Evolutionary conservation across 495 filamentous ascomycete genomes (phyloP), one percentile per base, ranked within the genome.

Genomic region (Tuber aestivum): DNA sequence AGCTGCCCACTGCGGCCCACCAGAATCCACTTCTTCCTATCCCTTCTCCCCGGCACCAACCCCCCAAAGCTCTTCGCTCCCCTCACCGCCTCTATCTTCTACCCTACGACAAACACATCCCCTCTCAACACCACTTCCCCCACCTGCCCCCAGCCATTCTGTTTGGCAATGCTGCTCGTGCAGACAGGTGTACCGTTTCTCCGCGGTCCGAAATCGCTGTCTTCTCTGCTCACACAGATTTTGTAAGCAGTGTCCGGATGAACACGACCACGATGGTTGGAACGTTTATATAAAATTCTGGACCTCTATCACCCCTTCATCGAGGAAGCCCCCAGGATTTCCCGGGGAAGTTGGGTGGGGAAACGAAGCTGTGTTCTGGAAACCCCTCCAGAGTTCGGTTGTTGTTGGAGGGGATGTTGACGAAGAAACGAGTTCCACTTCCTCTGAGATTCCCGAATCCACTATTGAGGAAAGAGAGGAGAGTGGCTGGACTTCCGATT

Each of bases 151-250:
- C 9, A 10, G 72, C 27, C 81, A 81, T 20, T 83, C 75, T 75
- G 69, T 81, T 56, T 83, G 81, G 81, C 74, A 71, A 40, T 83
- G 81, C 72, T 78, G 80, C 70, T 72, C 56, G 41, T 83, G 81
- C 61, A 73, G 50, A 14, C 70, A 40, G 20, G 72, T 65, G 45
- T 80, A 78, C 70, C 78, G 78, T 72, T 83, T 83, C 74, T 76
- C 72, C 10, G 80, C 81, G n/a, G 76, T 69, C 12, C 74, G 73
- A 27, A 80, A 82, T 70, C 74, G 81, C 41, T 83, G 81, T 50
- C 81, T 83, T 8, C 68, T 50, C 61, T 83, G 81, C 81, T 81
- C 78, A 8, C 81, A 83, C 70, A 76, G 78, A 35, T 83, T 83
- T 76, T 83, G 81, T 50, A 35, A 61, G 41, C 74, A 72, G 73